phyloP scores from a whole-genome alignment of 768 basidiomycete genomes.

The Macrolepiota fuliginosa region DNA sequence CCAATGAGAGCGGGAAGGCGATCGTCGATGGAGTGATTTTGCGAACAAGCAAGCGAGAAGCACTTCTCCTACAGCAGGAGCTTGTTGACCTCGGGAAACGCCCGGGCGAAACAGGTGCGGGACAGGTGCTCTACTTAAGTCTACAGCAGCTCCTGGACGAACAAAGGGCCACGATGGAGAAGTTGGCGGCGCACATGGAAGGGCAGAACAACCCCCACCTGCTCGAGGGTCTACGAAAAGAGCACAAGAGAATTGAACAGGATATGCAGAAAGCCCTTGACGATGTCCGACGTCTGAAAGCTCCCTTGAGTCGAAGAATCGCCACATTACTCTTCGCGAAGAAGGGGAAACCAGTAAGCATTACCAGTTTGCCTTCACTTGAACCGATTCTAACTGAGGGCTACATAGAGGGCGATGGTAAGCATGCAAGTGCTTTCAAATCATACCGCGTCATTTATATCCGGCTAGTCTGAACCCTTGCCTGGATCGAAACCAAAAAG shows the following conservation, averaged over 20 bases:
- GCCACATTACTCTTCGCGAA: background rate
- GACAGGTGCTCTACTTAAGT: background rate
- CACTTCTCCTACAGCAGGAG: no score
- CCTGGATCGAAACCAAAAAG: no score
- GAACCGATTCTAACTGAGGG: no score
- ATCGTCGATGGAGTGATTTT: no score
- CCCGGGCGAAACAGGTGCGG: constrained; percentile 5
- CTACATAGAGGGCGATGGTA: no score
- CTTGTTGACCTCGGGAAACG: background rate
- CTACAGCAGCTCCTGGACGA: constrained; percentile 5
- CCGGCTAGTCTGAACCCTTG: no score
- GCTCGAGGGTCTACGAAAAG: background rate
- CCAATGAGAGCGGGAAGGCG: no score
- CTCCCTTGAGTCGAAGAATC: background rate
- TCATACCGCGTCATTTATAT: no score
- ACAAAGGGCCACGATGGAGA: background rate
- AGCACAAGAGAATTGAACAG: background rate
- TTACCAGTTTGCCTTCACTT: no score
- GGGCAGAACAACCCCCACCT: background rate
- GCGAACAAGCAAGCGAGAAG: no score
- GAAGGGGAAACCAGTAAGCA: constrained; percentile 3
- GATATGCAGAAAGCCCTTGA: background rate
- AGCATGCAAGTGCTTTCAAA: no score
- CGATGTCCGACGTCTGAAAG: background rate
- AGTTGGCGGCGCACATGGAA: background rate